Evolutionary conservation across 345 rosid genomes (phyloP).

Genomic region (Litchi chinensis): DNA sequence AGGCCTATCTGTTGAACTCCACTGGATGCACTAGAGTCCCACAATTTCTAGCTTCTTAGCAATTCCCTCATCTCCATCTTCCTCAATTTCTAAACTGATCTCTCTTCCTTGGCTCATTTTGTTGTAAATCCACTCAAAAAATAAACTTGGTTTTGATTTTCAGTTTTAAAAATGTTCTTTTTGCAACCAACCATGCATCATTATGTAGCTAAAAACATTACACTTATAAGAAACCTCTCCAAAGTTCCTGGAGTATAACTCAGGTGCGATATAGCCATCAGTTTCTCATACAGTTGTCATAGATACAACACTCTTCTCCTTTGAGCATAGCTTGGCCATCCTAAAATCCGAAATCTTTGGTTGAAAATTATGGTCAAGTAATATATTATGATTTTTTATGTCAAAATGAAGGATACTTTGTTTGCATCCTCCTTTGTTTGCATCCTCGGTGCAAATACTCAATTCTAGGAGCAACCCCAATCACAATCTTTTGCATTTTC

Average conservation of each 20-base stretch:
- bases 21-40: neutral
- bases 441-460: neutral
- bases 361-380: neutral
- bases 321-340: neutral
- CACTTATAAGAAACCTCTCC: conserved; percentile 1
- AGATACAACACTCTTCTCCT: neutral
- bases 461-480: neutral
- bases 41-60: neutral
- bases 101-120: neutral
- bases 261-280: neutral
- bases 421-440: neutral
- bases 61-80: neutral
- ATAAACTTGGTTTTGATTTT: neutral
- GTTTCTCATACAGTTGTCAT: neutral
- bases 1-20: neutral
- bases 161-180: neutral
- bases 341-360: neutral
- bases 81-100: neutral
- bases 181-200: neutral
- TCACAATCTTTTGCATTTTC: neutral
- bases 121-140: neutral
- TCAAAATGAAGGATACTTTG: neutral
- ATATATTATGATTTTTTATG: neutral
- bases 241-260: neutral
- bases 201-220: neutral